Percentiles rank a stretch among this genome's conserved stretches.
Conservation (phyloP, 768 basidiomycete genomes). For the Neoboletus magnificus region DNA sequence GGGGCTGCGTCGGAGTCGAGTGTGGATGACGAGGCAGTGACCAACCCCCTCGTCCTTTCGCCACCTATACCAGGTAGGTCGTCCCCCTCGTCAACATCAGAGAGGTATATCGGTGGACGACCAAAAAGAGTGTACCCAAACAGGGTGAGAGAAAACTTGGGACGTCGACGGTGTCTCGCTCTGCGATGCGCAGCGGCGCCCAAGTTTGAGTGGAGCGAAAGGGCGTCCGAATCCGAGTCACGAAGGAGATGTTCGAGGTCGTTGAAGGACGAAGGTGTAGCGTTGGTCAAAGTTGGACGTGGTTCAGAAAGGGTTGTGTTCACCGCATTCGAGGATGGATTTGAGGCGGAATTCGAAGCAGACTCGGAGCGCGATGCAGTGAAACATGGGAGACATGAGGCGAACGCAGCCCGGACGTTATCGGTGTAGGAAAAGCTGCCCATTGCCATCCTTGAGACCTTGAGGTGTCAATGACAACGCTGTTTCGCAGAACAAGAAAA, state of each 20-base stretch:
- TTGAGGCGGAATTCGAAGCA: conserved; percentile 13
- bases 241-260: conserved; percentile 52
- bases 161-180: conserved; percentile 34
- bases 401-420: conserved; percentile 52
- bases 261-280: conserved; percentile 21
- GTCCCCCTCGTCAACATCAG: conserved; percentile 49
- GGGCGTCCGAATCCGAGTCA: conserved; percentile 52
- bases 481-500: not conserved
- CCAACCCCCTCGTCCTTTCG: conserved; percentile 22
- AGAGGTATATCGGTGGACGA: conserved; percentile 56
- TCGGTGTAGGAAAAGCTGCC: conserved; percentile 61
- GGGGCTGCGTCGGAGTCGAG: conserved; percentile 72
- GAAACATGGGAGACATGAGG: conserved; percentile 61
- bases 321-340: conserved; percentile 1
- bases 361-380: conserved; percentile 34
- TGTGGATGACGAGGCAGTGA: conserved; percentile 38
- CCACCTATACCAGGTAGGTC: conserved; percentile 5
- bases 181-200: conserved; percentile 36
- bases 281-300: conserved; percentile 19
- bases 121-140: conserved; percentile 72
- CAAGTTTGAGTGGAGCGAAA: conserved; percentile 66
- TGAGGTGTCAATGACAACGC: not conserved
- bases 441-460: conserved; percentile 29
- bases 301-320: conserved; percentile 20
- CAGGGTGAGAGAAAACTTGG: conserved; percentile 45